These are phyloP conservation scores for Exsudoporus frostii DNA, from an alignment of 768 basidiomycete genomes.

Conservation along the genomic window DNA sequence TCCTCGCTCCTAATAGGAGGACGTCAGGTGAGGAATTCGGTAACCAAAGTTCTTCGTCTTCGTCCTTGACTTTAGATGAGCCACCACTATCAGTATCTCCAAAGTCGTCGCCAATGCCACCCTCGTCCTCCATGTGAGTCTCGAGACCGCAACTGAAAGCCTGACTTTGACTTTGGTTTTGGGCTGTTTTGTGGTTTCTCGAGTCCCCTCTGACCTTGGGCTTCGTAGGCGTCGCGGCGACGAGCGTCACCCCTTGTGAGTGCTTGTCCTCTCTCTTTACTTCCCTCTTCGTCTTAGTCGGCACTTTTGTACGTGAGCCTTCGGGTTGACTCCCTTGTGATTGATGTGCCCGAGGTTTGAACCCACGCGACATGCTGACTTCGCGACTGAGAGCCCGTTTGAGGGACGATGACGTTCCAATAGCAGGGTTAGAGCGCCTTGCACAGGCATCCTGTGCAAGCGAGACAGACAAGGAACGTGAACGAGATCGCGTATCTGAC, in stretches of 20 bases:
- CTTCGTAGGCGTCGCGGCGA: constrained; percentile 55
- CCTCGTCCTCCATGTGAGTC: background rate
- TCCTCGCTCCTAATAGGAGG: constrained; percentile 29
- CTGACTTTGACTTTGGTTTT: constrained; percentile 9
- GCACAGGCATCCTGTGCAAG: constrained; percentile 58
- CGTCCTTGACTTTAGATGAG: constrained; percentile 11
- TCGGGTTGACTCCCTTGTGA: constrained; percentile 14
- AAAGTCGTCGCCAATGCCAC: background rate
- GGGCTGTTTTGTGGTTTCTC: constrained; percentile 3
- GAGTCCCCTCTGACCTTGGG: constrained; percentile 16
- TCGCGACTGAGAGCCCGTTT: constrained; percentile 63
- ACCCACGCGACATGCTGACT: constrained; percentile 73
- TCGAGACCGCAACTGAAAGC: constrained; percentile 4
- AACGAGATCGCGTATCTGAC: constrained; percentile 41
- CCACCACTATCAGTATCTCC: constrained; percentile 7
- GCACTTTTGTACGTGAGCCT: constrained; percentile 15
- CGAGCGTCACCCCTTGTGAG: constrained; percentile 36
- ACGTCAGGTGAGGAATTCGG: constrained; percentile 42
- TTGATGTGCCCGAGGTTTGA: constrained; percentile 44
- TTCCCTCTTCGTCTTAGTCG: constrained; percentile 7
- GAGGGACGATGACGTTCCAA: constrained; percentile 39
- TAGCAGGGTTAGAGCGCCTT: constrained; percentile 30
- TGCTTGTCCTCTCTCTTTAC: constrained; percentile 2
- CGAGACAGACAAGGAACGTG: constrained; percentile 66
- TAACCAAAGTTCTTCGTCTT: constrained; percentile 41